Conservation (phyloP, 352 stramenopile genomes). For the Aphanomyces euteiches region DNA sequence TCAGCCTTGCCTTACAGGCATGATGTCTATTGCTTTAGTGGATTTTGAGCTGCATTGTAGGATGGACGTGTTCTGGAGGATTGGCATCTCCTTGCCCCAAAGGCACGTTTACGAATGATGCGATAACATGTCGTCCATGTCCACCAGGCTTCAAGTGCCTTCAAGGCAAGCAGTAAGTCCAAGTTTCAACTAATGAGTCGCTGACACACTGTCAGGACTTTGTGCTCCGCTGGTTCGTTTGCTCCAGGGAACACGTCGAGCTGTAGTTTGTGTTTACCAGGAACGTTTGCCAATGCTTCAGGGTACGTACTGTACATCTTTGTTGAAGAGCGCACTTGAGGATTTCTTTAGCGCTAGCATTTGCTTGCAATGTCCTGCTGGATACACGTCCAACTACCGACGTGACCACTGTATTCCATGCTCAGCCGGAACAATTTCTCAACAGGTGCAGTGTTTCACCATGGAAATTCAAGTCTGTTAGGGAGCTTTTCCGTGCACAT, state of each 20-base stretch:
- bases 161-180: constrained; percentile 21
- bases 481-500: constrained; percentile 17
- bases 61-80: constrained; percentile 26
- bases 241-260: not conserved
- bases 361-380: constrained; percentile 12
- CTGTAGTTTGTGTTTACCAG: constrained; percentile 19
- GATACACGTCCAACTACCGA: constrained; percentile 21
- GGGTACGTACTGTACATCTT: constrained; percentile 14
- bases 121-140: constrained; percentile 9
- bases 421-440: not conserved
- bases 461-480: not conserved
- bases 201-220: constrained; percentile 1
- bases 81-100: constrained; percentile 20
- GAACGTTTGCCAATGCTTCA: constrained; percentile 19
- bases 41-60: constrained; percentile 6
- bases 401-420: constrained; percentile 29
- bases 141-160: constrained; percentile 17
- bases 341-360: not conserved
- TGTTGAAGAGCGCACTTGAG: not conserved
- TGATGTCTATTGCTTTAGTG: not conserved
- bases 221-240: constrained; percentile 8
- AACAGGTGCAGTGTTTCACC: not conserved
- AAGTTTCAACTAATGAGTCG: not conserved
- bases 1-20: constrained; percentile 21
- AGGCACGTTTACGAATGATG: constrained; percentile 23